Conservation (phyloP, 345 rosid species). For the Dipteronia dyeriana region DNA sequence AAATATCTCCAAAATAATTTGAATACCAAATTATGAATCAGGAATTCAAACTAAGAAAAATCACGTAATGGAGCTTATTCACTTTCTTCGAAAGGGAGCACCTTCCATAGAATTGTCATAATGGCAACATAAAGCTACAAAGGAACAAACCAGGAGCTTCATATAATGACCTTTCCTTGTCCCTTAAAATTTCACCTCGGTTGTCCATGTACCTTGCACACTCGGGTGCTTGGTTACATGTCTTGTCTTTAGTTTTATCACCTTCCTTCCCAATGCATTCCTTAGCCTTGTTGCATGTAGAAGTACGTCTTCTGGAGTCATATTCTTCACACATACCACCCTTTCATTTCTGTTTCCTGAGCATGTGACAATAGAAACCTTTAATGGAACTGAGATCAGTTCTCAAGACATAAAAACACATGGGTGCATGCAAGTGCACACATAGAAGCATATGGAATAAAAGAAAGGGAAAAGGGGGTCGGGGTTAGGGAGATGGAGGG, state of each 20-base stretch:
- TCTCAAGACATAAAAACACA: neutral
- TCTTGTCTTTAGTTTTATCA: conserved; percentile 71
- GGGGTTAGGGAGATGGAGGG: neutral
- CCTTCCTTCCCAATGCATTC: conserved; percentile 80
- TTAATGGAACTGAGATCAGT: neutral
- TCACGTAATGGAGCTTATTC: neutral
- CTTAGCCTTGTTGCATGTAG: conserved; percentile 70
- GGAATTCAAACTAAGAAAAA: neutral
- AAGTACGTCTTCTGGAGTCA: conserved; percentile 64
- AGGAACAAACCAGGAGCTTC: neutral
- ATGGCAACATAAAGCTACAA: neutral
- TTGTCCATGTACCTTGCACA: conserved; percentile 92
- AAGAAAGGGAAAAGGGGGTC: no score
- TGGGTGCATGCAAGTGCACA: no score
- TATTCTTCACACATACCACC: conserved; percentile 85
- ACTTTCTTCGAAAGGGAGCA: neutral
- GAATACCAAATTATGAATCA: neutral
- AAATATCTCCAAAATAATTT: neutral
- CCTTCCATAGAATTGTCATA: neutral
- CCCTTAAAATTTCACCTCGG: conserved; percentile 55
- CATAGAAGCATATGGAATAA: no score
- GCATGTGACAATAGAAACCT: neutral
- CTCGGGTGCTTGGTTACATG: conserved; percentile 80
- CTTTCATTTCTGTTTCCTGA: conserved; percentile 74
- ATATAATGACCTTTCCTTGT: neutral